Base-by-base conservation (phyloP, 2,329 filamentous ascomycete species). In the Fusarium mangiferae region DNA sequence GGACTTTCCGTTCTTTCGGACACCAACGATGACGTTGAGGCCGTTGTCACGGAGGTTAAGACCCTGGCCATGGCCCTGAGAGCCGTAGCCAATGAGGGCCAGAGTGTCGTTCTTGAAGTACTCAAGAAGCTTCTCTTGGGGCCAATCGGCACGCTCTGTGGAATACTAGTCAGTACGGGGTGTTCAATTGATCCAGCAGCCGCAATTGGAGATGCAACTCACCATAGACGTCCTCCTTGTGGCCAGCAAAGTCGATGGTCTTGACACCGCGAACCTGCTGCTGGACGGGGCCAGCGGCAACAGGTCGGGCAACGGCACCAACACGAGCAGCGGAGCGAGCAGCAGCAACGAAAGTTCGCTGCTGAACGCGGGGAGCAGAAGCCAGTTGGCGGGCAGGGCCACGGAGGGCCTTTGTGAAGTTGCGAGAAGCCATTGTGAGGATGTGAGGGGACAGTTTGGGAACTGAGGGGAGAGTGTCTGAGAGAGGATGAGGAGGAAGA, bases 101-200 rank as follows among this genome's bases (percentile, higher is more conserved):
- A 99, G 94, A 79, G 96, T 98, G 87, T 99, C 96, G 88, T 99
- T 91, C 91, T 98, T 98, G 94, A 99, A 99, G 92, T 96, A 99
- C 77, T 98, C 94, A 84, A 96, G 89, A 84, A 99, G 94, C 93
- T 98, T 98, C 90, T 98, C 96, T 85, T 93, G 91, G 78, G 96
- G 96, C 96, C 96, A 99, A 89, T 99, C 96, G 83, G 90, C 94
- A 87, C 96, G 95, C 91, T 99, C 96, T 96, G 28, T 62, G 68
- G 44, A n/a, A 66, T 79, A 72, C 49, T 66, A 45, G 70, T 82
- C 67, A 84, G 81, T 33, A 65, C 63, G 46, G 12, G 35, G 24
- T 52, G 14, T 36, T 30, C 49, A 30, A 56, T 62, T 33, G 44
- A 17, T 17, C 13, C 41, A 18, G 30, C 22, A 41, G 35, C 33